These are phyloP conservation scores for Ophiocordyceps camponoti-saundersi DNA, from an alignment of 2,329 filamentous ascomycete species.

Conservation along the genomic window DNA sequence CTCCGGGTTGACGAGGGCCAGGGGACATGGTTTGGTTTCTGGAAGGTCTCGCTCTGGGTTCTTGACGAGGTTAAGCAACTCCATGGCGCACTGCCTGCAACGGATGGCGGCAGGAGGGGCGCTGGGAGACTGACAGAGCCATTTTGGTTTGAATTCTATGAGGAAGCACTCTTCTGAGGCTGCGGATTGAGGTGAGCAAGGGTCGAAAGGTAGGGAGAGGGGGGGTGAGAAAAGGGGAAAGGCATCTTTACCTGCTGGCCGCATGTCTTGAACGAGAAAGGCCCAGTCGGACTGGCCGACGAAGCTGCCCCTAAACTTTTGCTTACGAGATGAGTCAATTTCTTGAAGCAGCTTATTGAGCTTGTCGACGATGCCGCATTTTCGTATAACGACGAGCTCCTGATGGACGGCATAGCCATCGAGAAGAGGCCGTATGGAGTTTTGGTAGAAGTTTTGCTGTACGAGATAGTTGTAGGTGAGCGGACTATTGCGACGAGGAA, in stretches of 20 bases:
- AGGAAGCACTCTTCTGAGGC: slow-evolving; percentile 19
- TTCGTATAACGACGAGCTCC: slow-evolving; percentile 19
- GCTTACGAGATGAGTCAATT: slow-evolving; percentile 26
- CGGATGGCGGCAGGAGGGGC: slow-evolving; percentile 45
- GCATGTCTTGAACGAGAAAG: slow-evolving; percentile 61
- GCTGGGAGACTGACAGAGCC: slow-evolving; percentile 59
- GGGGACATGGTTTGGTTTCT: slow-evolving; percentile 39
- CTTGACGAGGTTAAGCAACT: slow-evolving; percentile 18
- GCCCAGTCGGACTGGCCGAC: slow-evolving; percentile 42
- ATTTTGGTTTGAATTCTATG: slow-evolving; percentile 73
- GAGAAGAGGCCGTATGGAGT: slow-evolving; percentile 16
- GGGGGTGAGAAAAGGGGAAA: background rate
- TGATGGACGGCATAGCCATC: slow-evolving; percentile 17
- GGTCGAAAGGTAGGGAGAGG: no score
- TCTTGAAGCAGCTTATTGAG: slow-evolving; percentile 36
- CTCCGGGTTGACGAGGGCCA: slow-evolving; percentile 41
- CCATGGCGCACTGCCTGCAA: slow-evolving; percentile 58
- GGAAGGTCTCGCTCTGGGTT: slow-evolving; percentile 18
- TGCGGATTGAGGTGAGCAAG: slow-evolving; percentile 1
- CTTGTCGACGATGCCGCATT: slow-evolving; percentile 18
- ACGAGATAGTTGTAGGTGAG: slow-evolving; percentile 19
- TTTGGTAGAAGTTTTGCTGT: slow-evolving; percentile 19
- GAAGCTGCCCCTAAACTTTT: slow-evolving; percentile 30
- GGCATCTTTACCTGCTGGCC: slow-evolving; percentile 12
- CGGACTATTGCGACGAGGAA: slow-evolving; percentile 11